Conservation (phyloP, 148 eudicot species). For the Rhododendron williamsianum region DNA sequence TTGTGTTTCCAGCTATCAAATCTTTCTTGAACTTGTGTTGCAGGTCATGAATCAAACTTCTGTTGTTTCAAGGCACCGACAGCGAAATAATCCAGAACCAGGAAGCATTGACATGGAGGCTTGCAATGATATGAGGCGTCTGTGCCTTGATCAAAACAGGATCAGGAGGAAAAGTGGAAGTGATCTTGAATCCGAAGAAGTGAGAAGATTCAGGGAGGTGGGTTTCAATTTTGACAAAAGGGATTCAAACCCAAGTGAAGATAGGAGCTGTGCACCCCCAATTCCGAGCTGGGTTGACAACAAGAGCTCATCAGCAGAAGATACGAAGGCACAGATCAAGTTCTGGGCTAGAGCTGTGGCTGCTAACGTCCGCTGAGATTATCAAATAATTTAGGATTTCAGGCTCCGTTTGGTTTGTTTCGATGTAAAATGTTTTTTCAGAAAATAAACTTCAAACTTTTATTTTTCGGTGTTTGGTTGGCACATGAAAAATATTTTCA, state of each 20-base stretch:
- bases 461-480: no score
- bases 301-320: slow-evolving; percentile 39
- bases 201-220: slow-evolving; percentile 34
- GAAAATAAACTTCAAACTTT: no score
- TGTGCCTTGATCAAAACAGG: slow-evolving; percentile 16
- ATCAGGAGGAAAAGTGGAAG: slow-evolving; percentile 29
- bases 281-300: slow-evolving; percentile 38
- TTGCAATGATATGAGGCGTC: slow-evolving; percentile 11
- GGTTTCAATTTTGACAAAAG: slow-evolving; percentile 31
- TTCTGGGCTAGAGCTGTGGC: slow-evolving; percentile 95
- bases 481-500: no score
- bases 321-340: slow-evolving; percentile 76
- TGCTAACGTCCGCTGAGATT: slow-evolving; percentile 57
- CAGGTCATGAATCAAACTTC: slow-evolving; percentile 39
- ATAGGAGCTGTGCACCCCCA: slow-evolving; percentile 26
- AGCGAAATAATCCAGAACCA: slow-evolving; percentile 22
- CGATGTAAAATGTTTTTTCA: no score
- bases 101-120: slow-evolving; percentile 18
- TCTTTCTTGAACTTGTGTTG: background rate
- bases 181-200: slow-evolving; percentile 24
- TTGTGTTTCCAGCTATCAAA: background rate
- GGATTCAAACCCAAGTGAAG: slow-evolving; percentile 20
- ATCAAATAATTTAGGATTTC: slow-evolving; percentile 13
- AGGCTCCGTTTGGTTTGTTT: no score
- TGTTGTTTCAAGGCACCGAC: slow-evolving; percentile 33